phyloP scores from a whole-genome alignment of 257 asterid species.

The Marsdenia floribunda region DNA sequence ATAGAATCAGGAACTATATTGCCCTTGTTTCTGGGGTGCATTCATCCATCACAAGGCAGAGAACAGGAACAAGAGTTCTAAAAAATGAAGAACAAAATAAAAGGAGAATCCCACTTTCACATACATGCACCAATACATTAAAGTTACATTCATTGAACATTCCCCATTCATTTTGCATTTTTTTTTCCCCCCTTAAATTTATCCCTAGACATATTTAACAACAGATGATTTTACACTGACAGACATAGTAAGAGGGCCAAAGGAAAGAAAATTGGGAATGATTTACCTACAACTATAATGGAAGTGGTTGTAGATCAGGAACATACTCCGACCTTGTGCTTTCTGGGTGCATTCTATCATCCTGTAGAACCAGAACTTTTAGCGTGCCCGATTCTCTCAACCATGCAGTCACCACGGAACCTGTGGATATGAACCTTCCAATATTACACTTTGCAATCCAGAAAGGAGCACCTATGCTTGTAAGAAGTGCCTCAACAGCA shows the following conservation, averaged over 20 bases:
- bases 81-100: too few species aligned
- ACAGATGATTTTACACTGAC: not conserved
- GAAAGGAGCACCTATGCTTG: conserved; percentile 85
- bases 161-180: not conserved
- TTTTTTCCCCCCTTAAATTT: not conserved
- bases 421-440: conserved; percentile 75
- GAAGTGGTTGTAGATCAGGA: conserved; percentile 39
- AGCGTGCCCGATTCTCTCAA: conserved; percentile 77
- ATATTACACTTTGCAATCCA: conserved; percentile 69
- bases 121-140: too few species aligned
- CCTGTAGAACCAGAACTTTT: conserved; percentile 69
- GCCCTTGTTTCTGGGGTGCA: too few species aligned
- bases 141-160: too few species aligned
- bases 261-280: not conserved
- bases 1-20: too few species aligned
- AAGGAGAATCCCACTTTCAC: too few species aligned
- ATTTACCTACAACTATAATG: conserved; percentile 36
- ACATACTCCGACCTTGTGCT: conserved; percentile 26
- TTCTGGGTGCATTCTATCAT: conserved; percentile 41
- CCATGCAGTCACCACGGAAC: conserved; percentile 80
- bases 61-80: too few species aligned
- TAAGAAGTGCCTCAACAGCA: conserved; percentile 62
- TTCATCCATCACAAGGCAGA: too few species aligned
- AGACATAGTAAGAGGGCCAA: too few species aligned
- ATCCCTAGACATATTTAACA: too few species aligned